Conservation (phyloP, 495 filamentous ascomycete genomes). For the Trichoderma gamsii region DNA sequence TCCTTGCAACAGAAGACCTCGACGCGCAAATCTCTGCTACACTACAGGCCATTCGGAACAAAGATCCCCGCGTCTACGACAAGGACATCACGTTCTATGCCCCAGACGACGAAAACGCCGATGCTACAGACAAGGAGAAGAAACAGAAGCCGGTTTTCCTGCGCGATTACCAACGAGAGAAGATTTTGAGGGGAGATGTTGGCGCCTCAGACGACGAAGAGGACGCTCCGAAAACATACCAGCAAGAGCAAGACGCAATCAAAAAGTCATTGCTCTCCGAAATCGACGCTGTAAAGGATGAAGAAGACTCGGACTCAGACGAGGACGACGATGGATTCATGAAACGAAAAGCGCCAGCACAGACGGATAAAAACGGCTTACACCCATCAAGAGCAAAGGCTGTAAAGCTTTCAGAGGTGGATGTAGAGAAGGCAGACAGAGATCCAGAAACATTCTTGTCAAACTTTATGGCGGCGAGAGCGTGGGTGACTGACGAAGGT, state of each 20-base stretch:
- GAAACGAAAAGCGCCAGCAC: constrained; percentile 35
- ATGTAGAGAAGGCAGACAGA: constrained; percentile 75
- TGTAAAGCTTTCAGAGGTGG: constrained; percentile 48
- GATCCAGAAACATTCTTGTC: constrained; percentile 85
- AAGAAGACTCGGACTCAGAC: constrained; percentile 46
- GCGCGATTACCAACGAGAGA: constrained; percentile 83
- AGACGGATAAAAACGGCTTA: constrained; percentile 27
- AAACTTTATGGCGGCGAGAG: constrained; percentile 82
- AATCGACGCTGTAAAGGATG: constrained; percentile 60
- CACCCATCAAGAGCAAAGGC: constrained; percentile 43
- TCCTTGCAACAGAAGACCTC: constrained; percentile 71
- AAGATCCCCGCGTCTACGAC: constrained; percentile 88
- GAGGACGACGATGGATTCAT: constrained; percentile 71
- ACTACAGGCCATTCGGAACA: constrained; percentile 75
- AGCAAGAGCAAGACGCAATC: constrained; percentile 76
- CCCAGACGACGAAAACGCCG: constrained; percentile 35
- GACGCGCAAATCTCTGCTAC: constrained; percentile 84
- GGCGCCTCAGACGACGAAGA: constrained; percentile 50
- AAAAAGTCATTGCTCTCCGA: constrained; percentile 69
- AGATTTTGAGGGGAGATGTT: constrained; percentile 59
- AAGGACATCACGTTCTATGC: constrained; percentile 68
- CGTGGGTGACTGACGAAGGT: constrained; percentile 66
- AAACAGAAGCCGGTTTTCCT: constrained; percentile 82
- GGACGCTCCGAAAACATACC: constrained; percentile 60
- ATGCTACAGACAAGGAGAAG: constrained; percentile 36